phyloP scores from a whole-genome alignment of 768 basidiomycete genomes.

The Russula dissimulans region DNA sequence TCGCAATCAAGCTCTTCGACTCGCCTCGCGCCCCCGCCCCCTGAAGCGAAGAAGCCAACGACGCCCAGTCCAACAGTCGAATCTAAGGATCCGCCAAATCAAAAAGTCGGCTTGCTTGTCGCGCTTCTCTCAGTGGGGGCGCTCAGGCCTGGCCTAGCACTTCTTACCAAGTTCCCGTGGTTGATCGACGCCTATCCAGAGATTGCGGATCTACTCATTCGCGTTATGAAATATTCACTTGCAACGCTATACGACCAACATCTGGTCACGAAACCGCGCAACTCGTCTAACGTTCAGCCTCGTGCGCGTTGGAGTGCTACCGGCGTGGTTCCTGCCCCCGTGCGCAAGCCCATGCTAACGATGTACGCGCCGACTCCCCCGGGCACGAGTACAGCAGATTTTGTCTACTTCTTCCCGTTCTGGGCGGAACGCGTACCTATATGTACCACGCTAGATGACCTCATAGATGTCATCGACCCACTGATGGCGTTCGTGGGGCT shows the following conservation, averaged over 20 bases:
- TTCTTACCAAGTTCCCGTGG: slow-evolving; percentile 81
- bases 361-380: slow-evolving; percentile 75
- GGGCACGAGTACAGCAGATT: slow-evolving; percentile 61
- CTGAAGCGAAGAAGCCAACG: slow-evolving; percentile 28
- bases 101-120: slow-evolving; percentile 68
- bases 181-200: slow-evolving; percentile 72
- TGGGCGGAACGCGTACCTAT: slow-evolving; percentile 69
- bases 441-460: slow-evolving; percentile 54
- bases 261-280: slow-evolving; percentile 49
- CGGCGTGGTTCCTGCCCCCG: slow-evolving; percentile 42
- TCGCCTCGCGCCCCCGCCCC: slow-evolving; percentile 32
- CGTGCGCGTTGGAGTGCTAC: slow-evolving; percentile 54
- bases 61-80: slow-evolving; percentile 25
- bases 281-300: slow-evolving; percentile 51
- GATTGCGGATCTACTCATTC: slow-evolving; percentile 79
- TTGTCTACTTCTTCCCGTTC: slow-evolving; percentile 84
- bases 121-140: slow-evolving; percentile 86
- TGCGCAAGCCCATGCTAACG: slow-evolving; percentile 61
- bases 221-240: slow-evolving; percentile 61
- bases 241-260: slow-evolving; percentile 50
- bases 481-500: slow-evolving; percentile 72
- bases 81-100: slow-evolving; percentile 45
- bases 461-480: slow-evolving; percentile 69
- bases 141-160: slow-evolving; percentile 62
- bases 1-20: slow-evolving; percentile 32